A percentile compares a stretch with the other conserved stretches of the same genome.
Conservation (phyloP, 2,329 filamentous ascomycete species). For the Fusarium neocosmosporiellum region DNA sequence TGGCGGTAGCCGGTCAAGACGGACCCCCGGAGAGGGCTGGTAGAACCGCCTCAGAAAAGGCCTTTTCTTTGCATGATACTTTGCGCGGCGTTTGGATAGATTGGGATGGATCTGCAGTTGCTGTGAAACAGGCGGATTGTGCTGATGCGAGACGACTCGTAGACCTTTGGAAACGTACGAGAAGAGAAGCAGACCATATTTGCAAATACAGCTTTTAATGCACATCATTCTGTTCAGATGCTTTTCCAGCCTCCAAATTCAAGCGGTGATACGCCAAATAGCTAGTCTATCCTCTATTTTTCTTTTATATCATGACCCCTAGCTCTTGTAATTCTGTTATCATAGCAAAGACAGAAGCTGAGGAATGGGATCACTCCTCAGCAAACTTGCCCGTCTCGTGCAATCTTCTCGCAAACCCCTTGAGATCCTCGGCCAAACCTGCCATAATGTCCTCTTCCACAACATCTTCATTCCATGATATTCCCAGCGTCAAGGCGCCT, state of each 20-base stretch:
- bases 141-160: slow-evolving; percentile 21
- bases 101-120: slow-evolving; percentile 28
- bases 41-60: slow-evolving; percentile 33
- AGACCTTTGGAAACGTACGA: slow-evolving; percentile 7
- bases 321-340: neutral
- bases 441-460: slow-evolving; percentile 54
- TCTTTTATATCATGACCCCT: neutral
- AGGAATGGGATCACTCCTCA: neutral
- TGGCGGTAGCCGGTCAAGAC: slow-evolving; percentile 45
- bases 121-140: slow-evolving; percentile 28
- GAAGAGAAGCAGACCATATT: slow-evolving; percentile 19
- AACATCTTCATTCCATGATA: slow-evolving; percentile 61
- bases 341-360: neutral
- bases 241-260: neutral
- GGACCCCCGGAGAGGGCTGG: slow-evolving; percentile 55
- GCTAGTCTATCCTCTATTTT: neutral
- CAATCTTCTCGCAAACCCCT: slow-evolving; percentile 18
- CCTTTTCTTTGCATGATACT: slow-evolving; percentile 29
- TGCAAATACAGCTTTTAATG: slow-evolving; percentile 39
- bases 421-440: slow-evolving; percentile 52
- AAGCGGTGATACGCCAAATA: neutral
- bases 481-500: slow-evolving; percentile 53
- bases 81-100: slow-evolving; percentile 47
- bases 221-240: slow-evolving; percentile 10
- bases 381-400: slow-evolving; percentile 41